Conservation (phyloP, 2,329 filamentous ascomycete species). For the Geosmithia flava region DNA sequence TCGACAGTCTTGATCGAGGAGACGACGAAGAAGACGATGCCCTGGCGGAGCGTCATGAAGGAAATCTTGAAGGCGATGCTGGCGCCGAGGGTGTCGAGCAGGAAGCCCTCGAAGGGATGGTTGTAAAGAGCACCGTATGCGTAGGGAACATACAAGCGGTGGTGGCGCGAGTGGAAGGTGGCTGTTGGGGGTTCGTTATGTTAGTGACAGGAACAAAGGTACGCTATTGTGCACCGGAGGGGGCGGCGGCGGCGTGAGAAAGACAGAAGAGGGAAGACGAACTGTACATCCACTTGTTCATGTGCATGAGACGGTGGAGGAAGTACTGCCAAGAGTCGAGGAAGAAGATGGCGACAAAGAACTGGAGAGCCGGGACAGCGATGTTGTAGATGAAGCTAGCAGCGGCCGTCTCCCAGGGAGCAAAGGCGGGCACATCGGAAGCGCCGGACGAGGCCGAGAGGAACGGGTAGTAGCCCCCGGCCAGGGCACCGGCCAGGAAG, state of each 20-base stretch:
- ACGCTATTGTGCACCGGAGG: conserved; percentile 8
- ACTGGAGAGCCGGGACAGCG: conserved; percentile 65
- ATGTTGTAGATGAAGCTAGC: conserved; percentile 74
- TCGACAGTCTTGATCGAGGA: conserved; percentile 95
- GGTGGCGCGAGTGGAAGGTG: conserved; percentile 87
- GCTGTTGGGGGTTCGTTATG: conserved; percentile 30
- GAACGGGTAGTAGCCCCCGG: conserved; percentile 71
- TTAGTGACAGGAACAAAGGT: background rate
- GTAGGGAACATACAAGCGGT: conserved; percentile 94
- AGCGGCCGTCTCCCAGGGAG: conserved; percentile 64
- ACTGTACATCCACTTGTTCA: conserved; percentile 97
- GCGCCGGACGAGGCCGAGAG: conserved; percentile 46
- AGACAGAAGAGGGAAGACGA: conserved; percentile 24
- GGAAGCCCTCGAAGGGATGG: conserved; percentile 86
- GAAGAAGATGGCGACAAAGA: conserved; percentile 59
- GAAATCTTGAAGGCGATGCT: conserved; percentile 72
- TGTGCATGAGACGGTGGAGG: conserved; percentile 89
- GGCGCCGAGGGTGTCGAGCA: conserved; percentile 82
- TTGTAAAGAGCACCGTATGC: conserved; percentile 96
- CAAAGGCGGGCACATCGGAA: conserved; percentile 54
- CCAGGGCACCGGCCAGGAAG: conserved; percentile 60
- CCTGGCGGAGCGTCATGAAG: conserved; percentile 73
- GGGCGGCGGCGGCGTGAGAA: conserved; percentile 42
- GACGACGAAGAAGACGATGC: conserved; percentile 78
- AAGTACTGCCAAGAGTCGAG: conserved; percentile 99